phyloP scores from a whole-genome alignment of 2,329 filamentous ascomycete genomes.

The Cadophora malorum region DNA sequence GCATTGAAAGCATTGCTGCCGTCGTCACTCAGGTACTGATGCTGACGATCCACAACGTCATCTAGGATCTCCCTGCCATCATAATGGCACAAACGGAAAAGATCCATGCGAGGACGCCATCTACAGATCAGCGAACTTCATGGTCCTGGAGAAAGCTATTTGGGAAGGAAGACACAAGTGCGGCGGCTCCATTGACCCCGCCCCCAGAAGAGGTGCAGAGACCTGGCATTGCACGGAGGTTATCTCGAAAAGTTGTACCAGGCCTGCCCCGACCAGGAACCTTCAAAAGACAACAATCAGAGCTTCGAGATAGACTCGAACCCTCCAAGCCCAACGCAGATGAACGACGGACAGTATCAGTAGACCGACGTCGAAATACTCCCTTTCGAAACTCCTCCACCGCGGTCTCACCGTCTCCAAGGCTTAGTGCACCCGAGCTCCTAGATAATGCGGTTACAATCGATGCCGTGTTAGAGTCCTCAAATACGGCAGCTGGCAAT shows the following conservation, averaged over 20 bases:
- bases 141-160: constrained; percentile 45
- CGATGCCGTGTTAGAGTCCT: constrained; percentile 32
- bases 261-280: constrained; percentile 79
- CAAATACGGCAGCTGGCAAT: constrained; percentile 28
- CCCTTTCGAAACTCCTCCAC: constrained; percentile 38
- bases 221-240: constrained; percentile 40
- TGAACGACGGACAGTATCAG: constrained; percentile 75
- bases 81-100: constrained; percentile 43
- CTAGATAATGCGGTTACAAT: constrained; percentile 37
- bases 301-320: constrained; percentile 75
- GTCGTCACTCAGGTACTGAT: constrained; percentile 23
- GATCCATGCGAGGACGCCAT: constrained; percentile 38
- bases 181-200: constrained; percentile 28
- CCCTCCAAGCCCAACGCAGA: constrained; percentile 66
- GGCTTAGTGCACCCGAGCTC: constrained; percentile 44
- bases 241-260: constrained; percentile 70
- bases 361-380: constrained; percentile 54
- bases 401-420: constrained; percentile 31
- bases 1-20: constrained; percentile 16
- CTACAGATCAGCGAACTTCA: constrained; percentile 41
- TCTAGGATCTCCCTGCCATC: constrained; percentile 34
- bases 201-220: constrained; percentile 33
- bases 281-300: constrained; percentile 83
- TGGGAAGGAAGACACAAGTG: constrained; percentile 39
- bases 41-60: constrained; percentile 34